phyloP scores from a whole-genome alignment of 192 early-diverging fungal genomes.

The Gonapodya sp. region DNA sequence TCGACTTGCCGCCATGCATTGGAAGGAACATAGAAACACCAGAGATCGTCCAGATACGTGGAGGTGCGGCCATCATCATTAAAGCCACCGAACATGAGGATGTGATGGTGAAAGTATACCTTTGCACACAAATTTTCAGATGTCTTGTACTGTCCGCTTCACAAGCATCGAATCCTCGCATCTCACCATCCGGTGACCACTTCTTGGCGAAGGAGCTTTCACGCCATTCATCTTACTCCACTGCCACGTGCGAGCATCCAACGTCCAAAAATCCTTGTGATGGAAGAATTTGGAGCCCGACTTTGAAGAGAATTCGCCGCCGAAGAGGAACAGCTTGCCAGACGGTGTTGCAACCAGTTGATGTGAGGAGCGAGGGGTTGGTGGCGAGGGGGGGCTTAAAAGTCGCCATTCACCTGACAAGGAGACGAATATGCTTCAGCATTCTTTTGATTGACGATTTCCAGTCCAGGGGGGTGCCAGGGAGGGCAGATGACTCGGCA shows the following conservation, averaged over 20 bases:
- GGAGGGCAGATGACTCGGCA: too few species aligned
- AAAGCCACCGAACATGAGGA: slow-evolving; percentile 61
- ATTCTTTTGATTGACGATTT: too few species aligned
- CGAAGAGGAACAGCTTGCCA: slow-evolving; percentile 55
- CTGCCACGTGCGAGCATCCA: slow-evolving; percentile 52
- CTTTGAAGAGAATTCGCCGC: slow-evolving; percentile 44
- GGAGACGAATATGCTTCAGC: neutral
- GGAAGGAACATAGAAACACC: slow-evolving; percentile 52
- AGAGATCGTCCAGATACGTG: slow-evolving; percentile 56
- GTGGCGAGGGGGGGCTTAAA: slow-evolving; percentile 49
- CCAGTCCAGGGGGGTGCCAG: neutral
- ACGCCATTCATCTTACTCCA: slow-evolving; percentile 62
- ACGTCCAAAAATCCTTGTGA: slow-evolving; percentile 62
- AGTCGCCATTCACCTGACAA: neutral
- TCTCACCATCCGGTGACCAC: slow-evolving; percentile 48
- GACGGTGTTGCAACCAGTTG: slow-evolving; percentile 50
- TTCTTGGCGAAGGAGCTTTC: slow-evolving; percentile 39
- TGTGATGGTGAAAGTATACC: neutral
- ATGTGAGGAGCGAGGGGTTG: slow-evolving; percentile 59
- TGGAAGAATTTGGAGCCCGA: slow-evolving; percentile 61
- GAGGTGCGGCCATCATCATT: slow-evolving; percentile 37
- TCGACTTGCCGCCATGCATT: slow-evolving; percentile 25
- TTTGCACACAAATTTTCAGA: too few species aligned
- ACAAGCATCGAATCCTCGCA: neutral
- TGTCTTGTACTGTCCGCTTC: too few species aligned